These are phyloP conservation scores for Amphibolis antarctica DNA, from an alignment of 106 monocot genomes.

Conservation along the genomic window DNA sequence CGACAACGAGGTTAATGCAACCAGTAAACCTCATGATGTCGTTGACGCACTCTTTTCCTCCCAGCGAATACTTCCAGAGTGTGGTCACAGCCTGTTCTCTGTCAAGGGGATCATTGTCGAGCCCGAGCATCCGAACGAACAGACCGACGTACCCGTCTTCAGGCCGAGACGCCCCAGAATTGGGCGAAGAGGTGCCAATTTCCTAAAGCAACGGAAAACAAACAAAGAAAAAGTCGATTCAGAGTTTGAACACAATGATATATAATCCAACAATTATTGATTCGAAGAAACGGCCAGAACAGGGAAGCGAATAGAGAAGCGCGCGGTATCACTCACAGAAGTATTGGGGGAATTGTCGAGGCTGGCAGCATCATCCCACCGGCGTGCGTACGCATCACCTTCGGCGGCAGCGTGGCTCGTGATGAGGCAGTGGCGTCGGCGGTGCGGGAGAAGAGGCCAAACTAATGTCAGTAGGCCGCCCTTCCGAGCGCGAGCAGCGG, in stretches of 20 bases:
- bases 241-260: background rate
- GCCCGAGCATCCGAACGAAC: constrained; percentile 74
- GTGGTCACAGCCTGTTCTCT: constrained; percentile 70
- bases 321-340: too few relatives aligned
- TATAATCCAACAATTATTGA: background rate
- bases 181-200: background rate
- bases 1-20: constrained; percentile 56
- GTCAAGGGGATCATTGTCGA: constrained; percentile 70
- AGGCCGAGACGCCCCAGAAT: constrained; percentile 5
- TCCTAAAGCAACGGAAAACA: constrained; percentile 25
- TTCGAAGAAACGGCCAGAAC: too few relatives aligned
- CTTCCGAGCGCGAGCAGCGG: background rate
- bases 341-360: too few relatives aligned
- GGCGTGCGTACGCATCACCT: too few relatives aligned
- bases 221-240: background rate
- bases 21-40: constrained; percentile 58
- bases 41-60: constrained; percentile 67
- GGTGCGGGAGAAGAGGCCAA: background rate
- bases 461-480: background rate
- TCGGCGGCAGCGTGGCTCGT: background rate
- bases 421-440: background rate
- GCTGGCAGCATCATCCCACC: too few relatives aligned
- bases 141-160: constrained; percentile 55
- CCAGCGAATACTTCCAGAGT: constrained; percentile 67
- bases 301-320: too few relatives aligned